Evolutionary conservation across 1,284 basidiomycete species (phyloP), one percentile per base, ranked within the genome.

Genomic region (Ustilago sp.): DNA sequence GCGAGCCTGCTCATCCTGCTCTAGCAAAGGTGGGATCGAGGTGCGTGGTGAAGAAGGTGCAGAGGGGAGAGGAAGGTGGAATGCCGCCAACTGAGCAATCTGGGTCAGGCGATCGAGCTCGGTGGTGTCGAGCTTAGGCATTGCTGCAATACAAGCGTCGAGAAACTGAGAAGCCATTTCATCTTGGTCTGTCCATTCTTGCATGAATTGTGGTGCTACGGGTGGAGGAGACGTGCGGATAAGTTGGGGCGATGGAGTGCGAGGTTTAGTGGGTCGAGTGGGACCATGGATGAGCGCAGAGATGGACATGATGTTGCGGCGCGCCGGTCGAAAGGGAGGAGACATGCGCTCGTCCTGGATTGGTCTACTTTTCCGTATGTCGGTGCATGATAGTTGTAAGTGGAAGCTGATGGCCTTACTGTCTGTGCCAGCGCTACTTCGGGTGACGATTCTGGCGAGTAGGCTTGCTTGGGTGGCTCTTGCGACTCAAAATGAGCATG

Each of bases 291-390:
- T 73, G 48, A 77, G 66, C 9, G 74, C 74, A 15, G 74, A 77
- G 48, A 77, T 77, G 32, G 74, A 77, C 74, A 77, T 77, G 61
- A 77, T 70, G 61, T 77, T 77, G 52, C 50, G 9, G 12, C 74
- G 70, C 23, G 60, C 69, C 12, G 74, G 70, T 45, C 70, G 70
- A 11, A 47, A 58, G 8, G 63, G 38, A 6, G 74, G 69, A 31
- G 74, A 73, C 56, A 63, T 64, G 32, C 68, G 68, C 34, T 74
- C 62, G 34, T 68, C 62, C 34, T 61, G 64, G 19, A 32, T 36
- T 52, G 34, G 19, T 71, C 62, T 41, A 58, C 51, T 47, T 63
- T 61, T 6, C 48, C 32, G n/a, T 39, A 54, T 4, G 45, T 43
- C 2, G 38, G 43, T 7, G 47, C 32, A 5, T n/a, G 34, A 15